Percentiles rank a stretch among this genome's conserved stretches.
Conservation (phyloP, 2,329 filamentous ascomycete species). For the Elsinoe fawcettii region DNA sequence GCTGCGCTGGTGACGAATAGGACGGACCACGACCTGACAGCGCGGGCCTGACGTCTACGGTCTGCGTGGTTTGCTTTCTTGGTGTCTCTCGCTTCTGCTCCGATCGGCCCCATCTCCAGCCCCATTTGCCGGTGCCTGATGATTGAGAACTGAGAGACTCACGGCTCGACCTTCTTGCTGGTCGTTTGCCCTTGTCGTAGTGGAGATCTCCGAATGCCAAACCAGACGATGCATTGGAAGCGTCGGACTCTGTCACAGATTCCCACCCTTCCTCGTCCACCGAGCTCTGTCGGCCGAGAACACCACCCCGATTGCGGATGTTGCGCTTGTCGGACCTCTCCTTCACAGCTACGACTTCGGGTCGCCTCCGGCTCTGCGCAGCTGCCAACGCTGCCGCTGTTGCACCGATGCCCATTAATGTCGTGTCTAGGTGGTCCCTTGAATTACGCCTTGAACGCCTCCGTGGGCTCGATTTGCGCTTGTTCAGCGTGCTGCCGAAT, state of each 20-base stretch:
- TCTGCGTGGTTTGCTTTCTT: not conserved
- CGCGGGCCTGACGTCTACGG: not conserved
- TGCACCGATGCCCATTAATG: slow-evolving; percentile 40
- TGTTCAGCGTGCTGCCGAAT: slow-evolving; percentile 31
- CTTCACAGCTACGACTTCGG: slow-evolving; percentile 31
- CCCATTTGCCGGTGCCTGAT: slow-evolving; percentile 50
- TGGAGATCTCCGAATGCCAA: slow-evolving; percentile 53
- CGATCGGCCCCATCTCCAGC: slow-evolving; percentile 51
- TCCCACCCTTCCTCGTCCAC: slow-evolving; percentile 52
- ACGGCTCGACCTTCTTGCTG: slow-evolving; percentile 37
- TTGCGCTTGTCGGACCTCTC: slow-evolving; percentile 24
- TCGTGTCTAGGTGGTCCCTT: slow-evolving; percentile 40
- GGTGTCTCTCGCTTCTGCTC: slow-evolving; percentile 35
- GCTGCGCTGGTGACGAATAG: slow-evolving; percentile 1
- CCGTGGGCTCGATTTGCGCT: slow-evolving; percentile 20
- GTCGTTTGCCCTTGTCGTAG: slow-evolving; percentile 26
- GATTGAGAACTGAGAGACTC: slow-evolving; percentile 48
- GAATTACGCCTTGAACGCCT: slow-evolving; percentile 27
- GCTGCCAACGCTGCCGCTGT: slow-evolving; percentile 43
- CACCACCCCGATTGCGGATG: slow-evolving; percentile 20
- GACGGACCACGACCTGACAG: not conserved
- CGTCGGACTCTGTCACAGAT: slow-evolving; percentile 49
- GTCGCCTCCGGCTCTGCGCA: slow-evolving; percentile 30
- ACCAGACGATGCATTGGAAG: slow-evolving; percentile 48
- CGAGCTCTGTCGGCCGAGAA: slow-evolving; percentile 22